Percentiles rank a stretch among this genome's conserved stretches.
Evolutionary conservation across 352 stramenopile species (phyloP).

Genomic region (Globisporangium uncinulatum): DNA sequence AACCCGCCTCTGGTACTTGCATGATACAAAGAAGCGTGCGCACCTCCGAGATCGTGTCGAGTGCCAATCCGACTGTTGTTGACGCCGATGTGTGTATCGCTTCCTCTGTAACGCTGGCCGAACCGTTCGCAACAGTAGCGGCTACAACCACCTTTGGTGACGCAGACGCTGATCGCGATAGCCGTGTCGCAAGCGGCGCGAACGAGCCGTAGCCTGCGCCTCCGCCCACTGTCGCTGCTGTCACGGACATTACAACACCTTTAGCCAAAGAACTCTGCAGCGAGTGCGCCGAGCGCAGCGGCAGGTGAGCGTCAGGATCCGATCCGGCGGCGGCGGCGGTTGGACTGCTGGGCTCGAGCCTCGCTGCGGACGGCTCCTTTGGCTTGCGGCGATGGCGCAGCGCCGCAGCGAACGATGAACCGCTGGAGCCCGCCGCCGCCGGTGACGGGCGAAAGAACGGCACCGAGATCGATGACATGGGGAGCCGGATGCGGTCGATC

Average conservation of each 20-base stretch:
- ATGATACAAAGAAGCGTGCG: too few relatives aligned
- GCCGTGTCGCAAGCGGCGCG: conserved; percentile 1
- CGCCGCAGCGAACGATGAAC: conserved; percentile 11
- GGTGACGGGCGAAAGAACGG: conserved; percentile 8
- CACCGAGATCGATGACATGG: conserved; percentile 13
- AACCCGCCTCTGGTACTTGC: neutral
- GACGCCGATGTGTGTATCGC: conserved; percentile 1
- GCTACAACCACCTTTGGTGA: conserved; percentile 2
- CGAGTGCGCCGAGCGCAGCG: neutral
- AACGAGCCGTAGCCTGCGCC: conserved; percentile 13
- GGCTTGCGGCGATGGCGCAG: conserved; percentile 13
- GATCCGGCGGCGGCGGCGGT: neutral
- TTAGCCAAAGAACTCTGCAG: conserved; percentile 2
- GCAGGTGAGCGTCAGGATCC: neutral
- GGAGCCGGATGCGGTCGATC: too few relatives aligned
- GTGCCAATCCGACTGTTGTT: neutral
- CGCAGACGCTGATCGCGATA: conserved; percentile 11
- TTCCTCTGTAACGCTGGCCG: neutral
- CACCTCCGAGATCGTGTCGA: conserved; percentile 15
- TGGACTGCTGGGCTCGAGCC: neutral
- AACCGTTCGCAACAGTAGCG: neutral
- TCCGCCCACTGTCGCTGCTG: conserved; percentile 4
- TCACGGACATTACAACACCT: conserved; percentile 4
- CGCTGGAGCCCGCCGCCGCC: neutral
- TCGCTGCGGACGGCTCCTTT: conserved; percentile 4